phyloP scores from a whole-genome alignment of 164 flowering plant species.

The Cinnamomum chago region DNA sequence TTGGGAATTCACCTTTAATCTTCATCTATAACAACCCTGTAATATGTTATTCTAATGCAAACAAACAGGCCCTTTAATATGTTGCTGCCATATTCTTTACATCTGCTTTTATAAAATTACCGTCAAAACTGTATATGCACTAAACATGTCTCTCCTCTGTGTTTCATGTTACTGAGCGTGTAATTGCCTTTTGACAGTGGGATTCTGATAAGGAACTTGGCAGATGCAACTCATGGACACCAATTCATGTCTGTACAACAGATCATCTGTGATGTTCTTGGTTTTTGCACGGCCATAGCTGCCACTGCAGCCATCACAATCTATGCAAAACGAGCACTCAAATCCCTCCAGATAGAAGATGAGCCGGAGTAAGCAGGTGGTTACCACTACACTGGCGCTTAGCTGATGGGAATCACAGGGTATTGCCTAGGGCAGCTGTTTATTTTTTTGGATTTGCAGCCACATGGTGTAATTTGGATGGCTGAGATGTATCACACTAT shows the following conservation, averaged over 20 bases:
- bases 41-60: too few species aligned
- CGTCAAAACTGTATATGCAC: neutral
- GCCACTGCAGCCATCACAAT: conserved; percentile 56
- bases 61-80: neutral
- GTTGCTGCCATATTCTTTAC: neutral
- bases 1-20: too few species aligned
- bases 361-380: conserved; percentile 13
- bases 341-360: conserved; percentile 49
- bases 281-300: conserved; percentile 48
- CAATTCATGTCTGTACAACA: conserved; percentile 52
- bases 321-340: conserved; percentile 67
- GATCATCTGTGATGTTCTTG: conserved; percentile 49
- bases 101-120: neutral
- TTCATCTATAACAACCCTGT: too few species aligned
- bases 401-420: neutral
- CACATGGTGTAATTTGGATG: neutral
- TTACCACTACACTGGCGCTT: neutral
- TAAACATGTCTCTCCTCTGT: neutral
- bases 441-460: neutral
- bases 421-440: neutral
- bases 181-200: conserved; percentile 47
- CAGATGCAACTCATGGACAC: conserved; percentile 62
- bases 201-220: conserved; percentile 61
- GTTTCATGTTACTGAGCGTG: neutral
- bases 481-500: neutral